A percentile compares a stretch with the other conserved stretches of the same genome.
These are phyloP conservation scores for Vigna angularis DNA, from an alignment of 306 rosid genomes.

Conservation along the genomic window DNA sequence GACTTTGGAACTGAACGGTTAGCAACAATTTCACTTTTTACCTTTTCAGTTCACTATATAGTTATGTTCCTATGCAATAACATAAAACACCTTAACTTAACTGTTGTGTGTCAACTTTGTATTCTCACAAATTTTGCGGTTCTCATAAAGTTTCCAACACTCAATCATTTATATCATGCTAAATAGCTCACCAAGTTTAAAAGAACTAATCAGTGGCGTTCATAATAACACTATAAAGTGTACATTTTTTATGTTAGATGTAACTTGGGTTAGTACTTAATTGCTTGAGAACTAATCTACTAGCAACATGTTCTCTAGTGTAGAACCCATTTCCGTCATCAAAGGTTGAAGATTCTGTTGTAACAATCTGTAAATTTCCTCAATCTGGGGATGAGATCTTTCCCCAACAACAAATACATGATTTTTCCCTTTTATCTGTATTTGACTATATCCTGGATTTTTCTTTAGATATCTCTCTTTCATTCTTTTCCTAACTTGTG, in stretches of 20 bases:
- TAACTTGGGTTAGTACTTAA: constrained; percentile 24
- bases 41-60: constrained; percentile 31
- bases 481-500: constrained; percentile 59
- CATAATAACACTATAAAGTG: constrained; percentile 12
- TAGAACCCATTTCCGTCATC: constrained; percentile 49
- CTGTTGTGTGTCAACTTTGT: constrained; percentile 1
- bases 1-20: constrained; percentile 39
- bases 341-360: constrained; percentile 55
- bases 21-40: constrained; percentile 35
- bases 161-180: neutral
- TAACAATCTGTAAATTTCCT: constrained; percentile 48
- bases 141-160: too few species aligned
- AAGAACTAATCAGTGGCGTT: constrained; percentile 6
- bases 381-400: constrained; percentile 54
- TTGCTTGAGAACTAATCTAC: constrained; percentile 32
- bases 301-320: constrained; percentile 31
- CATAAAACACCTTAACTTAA: neutral
- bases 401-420: constrained; percentile 55
- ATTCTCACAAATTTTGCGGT: neutral
- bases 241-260: neutral
- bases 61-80: constrained; percentile 25
- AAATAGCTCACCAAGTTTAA: constrained; percentile 12
- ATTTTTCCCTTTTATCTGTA: constrained; percentile 51
- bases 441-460: constrained; percentile 56
- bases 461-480: constrained; percentile 57